Evolutionary conservation across 345 rosid genomes (phyloP).

Genomic region (Raphanus raphanistrum): DNA sequence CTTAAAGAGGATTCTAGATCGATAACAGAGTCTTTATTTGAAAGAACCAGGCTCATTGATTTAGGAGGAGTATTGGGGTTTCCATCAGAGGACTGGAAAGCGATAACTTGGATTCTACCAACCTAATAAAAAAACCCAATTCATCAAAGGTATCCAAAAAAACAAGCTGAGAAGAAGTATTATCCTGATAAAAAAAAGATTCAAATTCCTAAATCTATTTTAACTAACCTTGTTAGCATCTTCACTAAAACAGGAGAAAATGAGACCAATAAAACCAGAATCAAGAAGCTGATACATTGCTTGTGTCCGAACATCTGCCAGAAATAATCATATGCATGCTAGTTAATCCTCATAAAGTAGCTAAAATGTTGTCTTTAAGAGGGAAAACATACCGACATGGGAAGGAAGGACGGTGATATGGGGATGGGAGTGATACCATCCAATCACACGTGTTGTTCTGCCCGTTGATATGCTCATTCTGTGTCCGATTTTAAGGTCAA

Average conservation of each 20-base stretch:
- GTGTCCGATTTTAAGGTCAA: constrained; percentile 55
- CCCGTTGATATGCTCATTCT: constrained; percentile 81
- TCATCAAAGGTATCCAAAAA: neutral
- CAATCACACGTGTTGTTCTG: constrained; percentile 88
- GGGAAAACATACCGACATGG: constrained; percentile 71
- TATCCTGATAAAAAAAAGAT: neutral
- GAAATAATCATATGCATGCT: neutral
- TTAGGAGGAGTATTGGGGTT: constrained; percentile 54
- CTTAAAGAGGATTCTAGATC: constrained; percentile 80
- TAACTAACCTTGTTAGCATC: constrained; percentile 77
- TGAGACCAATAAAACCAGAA: constrained; percentile 92
- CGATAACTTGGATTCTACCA: constrained; percentile 96
- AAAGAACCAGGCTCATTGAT: constrained; percentile 52
- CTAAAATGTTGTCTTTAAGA: neutral
- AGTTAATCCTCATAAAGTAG: neutral
- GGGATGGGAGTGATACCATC: constrained; percentile 99
- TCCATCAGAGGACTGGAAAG: constrained; percentile 95
- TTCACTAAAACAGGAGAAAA: constrained; percentile 93
- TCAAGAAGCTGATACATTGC: constrained; percentile 98
- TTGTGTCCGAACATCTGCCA: constrained; percentile 96
- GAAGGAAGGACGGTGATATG: constrained; percentile 98
- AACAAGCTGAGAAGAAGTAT: neutral
- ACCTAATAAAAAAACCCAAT: constrained; percentile 42
- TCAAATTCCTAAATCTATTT: neutral
- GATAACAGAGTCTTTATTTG: constrained; percentile 56